Conservation (phyloP, 2,329 filamentous ascomycete species). For the Karstenula rhodostoma region DNA sequence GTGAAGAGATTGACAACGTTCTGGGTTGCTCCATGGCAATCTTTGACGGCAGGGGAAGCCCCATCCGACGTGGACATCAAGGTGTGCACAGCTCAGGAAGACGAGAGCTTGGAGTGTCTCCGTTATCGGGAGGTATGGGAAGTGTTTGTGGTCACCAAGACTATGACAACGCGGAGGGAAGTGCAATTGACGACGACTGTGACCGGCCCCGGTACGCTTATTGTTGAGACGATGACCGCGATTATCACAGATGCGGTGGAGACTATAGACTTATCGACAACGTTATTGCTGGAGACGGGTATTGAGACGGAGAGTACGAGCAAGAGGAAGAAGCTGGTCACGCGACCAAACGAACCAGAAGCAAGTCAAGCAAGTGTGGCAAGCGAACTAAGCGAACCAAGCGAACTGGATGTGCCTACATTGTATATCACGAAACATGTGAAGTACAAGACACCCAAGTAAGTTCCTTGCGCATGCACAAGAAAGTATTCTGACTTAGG, state of each 20-base stretch:
- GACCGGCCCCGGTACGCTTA: constrained; percentile 37
- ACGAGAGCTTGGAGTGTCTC: constrained; percentile 51
- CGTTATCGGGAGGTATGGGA: constrained; percentile 54
- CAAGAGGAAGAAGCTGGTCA: constrained; percentile 25
- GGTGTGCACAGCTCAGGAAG: constrained; percentile 48
- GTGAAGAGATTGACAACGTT: constrained; percentile 53
- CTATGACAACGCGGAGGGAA: constrained; percentile 42
- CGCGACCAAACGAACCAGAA: constrained; percentile 13
- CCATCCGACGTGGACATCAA: constrained; percentile 53
- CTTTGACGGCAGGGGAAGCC: constrained; percentile 48
- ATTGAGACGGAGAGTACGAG: constrained; percentile 47
- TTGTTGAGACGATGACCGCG: constrained; percentile 51
- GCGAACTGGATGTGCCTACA: constrained; percentile 19
- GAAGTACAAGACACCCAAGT: constrained; percentile 29
- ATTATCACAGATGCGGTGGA: constrained; percentile 50
- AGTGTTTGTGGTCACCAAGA: constrained; percentile 49
- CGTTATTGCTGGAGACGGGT: constrained; percentile 48
- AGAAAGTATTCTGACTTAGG: constrained; percentile 10
- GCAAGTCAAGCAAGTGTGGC: constrained; percentile 3
- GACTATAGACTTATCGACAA: constrained; percentile 50
- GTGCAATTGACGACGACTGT: constrained; percentile 53
- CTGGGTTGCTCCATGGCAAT: constrained; percentile 56
- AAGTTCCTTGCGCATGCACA: constrained; percentile 1
- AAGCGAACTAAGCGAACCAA: background rate
- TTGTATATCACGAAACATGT: constrained; percentile 35